A percentile compares a stretch with the other conserved stretches of the same genome.
Conservation (phyloP, 2,329 filamentous ascomycete genomes). For the Blastomyces emzantsi region DNA sequence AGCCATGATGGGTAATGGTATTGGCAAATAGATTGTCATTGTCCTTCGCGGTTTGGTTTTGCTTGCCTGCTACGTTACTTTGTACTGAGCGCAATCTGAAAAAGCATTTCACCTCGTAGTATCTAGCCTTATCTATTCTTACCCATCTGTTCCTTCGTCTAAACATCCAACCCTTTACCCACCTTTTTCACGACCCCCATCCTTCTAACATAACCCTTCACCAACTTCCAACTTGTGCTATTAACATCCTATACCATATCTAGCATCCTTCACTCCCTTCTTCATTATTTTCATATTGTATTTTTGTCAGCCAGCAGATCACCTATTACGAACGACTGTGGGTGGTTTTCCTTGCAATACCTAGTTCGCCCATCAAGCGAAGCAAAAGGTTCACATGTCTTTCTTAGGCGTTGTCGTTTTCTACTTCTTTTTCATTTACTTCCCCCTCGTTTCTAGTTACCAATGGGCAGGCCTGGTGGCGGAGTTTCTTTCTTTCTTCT, state of each 20-base stretch:
- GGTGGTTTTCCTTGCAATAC: background rate
- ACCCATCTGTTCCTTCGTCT: background rate
- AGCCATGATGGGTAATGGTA: conserved; percentile 36
- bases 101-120: background rate
- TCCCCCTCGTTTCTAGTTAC: background rate
- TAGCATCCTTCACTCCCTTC: background rate
- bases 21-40: conserved; percentile 25
- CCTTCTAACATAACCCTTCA: background rate
- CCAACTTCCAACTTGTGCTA: background rate
- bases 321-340: background rate
- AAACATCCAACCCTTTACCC: background rate
- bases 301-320: background rate
- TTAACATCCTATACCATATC: background rate
- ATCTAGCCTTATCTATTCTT: background rate
- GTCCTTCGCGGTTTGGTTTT: conserved; percentile 6
- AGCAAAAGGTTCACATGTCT: background rate
- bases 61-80: conserved; percentile 13
- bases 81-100: background rate
- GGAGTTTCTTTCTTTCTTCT: conserved; percentile 14
- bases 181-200: background rate
- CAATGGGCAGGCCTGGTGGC: conserved; percentile 14
- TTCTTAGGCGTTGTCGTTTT: conserved; percentile 4
- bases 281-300: conserved; percentile 1
- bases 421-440: conserved; percentile 17
- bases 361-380: background rate